These are phyloP conservation scores for Casuarina glauca DNA, from an alignment of 306 rosid genomes.

Conservation along the genomic window DNA sequence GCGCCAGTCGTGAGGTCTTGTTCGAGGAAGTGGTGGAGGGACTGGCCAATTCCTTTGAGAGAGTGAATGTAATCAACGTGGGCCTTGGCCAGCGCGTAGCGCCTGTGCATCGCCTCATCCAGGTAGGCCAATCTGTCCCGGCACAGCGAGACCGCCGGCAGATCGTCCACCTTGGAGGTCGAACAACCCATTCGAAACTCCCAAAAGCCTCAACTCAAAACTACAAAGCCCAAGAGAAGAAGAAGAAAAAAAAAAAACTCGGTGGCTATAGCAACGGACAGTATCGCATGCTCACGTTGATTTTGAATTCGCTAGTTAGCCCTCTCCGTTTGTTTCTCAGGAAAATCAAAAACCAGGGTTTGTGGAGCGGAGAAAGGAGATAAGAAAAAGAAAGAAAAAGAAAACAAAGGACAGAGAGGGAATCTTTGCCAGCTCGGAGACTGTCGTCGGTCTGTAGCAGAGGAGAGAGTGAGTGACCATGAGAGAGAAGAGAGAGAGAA, in stretches of 20 bases:
- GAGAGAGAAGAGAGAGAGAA: constrained; percentile 7
- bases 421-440: constrained; percentile 92
- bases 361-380: constrained; percentile 1
- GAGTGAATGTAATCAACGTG: constrained; percentile 74
- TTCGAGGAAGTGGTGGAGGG: constrained; percentile 58
- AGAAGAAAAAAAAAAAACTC: neutral
- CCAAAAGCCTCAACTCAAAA: neutral
- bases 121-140: constrained; percentile 64
- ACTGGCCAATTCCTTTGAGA: constrained; percentile 59
- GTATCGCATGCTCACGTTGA: neutral
- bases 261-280: neutral
- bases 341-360: neutral
- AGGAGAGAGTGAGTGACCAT: constrained; percentile 11
- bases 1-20: constrained; percentile 35
- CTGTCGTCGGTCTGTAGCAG: constrained; percentile 71
- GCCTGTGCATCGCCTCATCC: constrained; percentile 79
- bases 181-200: constrained; percentile 69
- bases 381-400: neutral
- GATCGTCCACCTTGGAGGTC: constrained; percentile 91
- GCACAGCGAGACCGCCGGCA: constrained; percentile 88
- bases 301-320: neutral
- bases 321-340: neutral
- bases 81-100: constrained; percentile 70
- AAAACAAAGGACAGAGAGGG: constrained; percentile 28
- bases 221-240: neutral